These are phyloP conservation scores for Larix kaempferi DNA, from an alignment of 75 land plant species.

Conservation along the genomic window DNA sequence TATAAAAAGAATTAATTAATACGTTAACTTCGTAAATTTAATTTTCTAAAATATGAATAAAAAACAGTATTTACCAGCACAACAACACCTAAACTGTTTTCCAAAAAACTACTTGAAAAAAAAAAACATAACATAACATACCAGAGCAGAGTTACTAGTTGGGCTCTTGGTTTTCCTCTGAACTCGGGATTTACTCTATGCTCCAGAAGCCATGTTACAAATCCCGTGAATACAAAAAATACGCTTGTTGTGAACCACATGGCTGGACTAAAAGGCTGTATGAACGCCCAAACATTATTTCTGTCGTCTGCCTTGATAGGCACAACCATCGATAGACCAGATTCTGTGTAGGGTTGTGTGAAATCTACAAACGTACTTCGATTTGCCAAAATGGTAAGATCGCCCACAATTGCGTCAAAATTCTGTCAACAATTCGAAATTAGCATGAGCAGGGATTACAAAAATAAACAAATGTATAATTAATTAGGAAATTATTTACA, in stretches of 20 bases:
- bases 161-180: neutral
- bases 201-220: conserved; percentile 29
- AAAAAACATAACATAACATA: neutral
- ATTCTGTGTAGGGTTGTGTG: conserved; percentile 39
- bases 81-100: no score
- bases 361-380: conserved; percentile 39
- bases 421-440: conserved; percentile 13
- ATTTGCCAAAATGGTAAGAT: conserved; percentile 40
- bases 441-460: no score
- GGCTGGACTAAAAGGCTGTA: conserved; percentile 29
- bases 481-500: no score
- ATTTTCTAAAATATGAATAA: no score
- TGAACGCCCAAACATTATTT: no score
- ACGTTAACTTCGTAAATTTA: no score
- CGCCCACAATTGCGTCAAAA: conserved; percentile 52
- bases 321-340: conserved; percentile 12
- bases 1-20: no score
- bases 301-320: no score
- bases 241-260: neutral
- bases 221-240: neutral
- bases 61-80: no score
- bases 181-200: conserved; percentile 11
- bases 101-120: no score
- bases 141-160: neutral
- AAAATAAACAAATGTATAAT: no score